phyloP scores from a whole-genome alignment of 768 basidiomycete genomes.

The Termitomyces sp. region DNA sequence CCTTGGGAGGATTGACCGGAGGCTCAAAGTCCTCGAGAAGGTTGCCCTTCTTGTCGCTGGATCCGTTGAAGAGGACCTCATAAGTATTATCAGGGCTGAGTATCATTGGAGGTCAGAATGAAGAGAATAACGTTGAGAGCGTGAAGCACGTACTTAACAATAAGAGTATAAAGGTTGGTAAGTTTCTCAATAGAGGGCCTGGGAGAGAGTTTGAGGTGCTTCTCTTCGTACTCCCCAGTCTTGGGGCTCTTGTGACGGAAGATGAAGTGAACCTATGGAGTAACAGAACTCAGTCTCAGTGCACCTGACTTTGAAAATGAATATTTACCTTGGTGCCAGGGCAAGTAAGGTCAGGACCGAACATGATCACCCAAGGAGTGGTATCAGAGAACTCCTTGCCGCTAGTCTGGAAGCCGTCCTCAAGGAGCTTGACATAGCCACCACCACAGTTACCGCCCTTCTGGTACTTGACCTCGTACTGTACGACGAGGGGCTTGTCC shows the following conservation, averaged over 20 bases:
- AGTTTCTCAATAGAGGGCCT: slow-evolving; percentile 85
- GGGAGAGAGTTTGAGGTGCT: slow-evolving; percentile 84
- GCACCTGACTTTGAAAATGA: not conserved
- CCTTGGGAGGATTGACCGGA: slow-evolving; percentile 86
- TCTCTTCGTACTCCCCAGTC: slow-evolving; percentile 93
- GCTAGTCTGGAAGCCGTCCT: slow-evolving; percentile 90
- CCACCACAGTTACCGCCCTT: slow-evolving; percentile 99
- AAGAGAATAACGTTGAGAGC: not conserved
- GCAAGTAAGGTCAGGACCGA: slow-evolving; percentile 94
- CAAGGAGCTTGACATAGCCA: slow-evolving; percentile 96
- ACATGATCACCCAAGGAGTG: slow-evolving; percentile 96
- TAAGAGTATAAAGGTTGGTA: slow-evolving; percentile 92
- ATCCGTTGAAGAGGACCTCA: slow-evolving; percentile 87
- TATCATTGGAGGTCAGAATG: slow-evolving; percentile 1
- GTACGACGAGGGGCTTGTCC: slow-evolving; percentile 86
- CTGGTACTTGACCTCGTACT: slow-evolving; percentile 99
- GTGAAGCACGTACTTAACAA: slow-evolving; percentile 69
- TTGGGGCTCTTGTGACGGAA: slow-evolving; percentile 97
- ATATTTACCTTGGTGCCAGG: slow-evolving; percentile 79
- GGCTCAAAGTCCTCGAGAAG: slow-evolving; percentile 94
- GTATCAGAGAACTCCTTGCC: slow-evolving; percentile 93
- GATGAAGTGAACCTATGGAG: slow-evolving; percentile 88
- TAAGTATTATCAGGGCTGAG: slow-evolving; percentile 90
- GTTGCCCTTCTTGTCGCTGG: slow-evolving; percentile 73
- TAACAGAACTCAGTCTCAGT: not conserved